A percentile compares a stretch with the other conserved stretches of the same genome.
Conservation (phyloP, 2,329 filamentous ascomycete genomes). For the Claviceps monticola region DNA sequence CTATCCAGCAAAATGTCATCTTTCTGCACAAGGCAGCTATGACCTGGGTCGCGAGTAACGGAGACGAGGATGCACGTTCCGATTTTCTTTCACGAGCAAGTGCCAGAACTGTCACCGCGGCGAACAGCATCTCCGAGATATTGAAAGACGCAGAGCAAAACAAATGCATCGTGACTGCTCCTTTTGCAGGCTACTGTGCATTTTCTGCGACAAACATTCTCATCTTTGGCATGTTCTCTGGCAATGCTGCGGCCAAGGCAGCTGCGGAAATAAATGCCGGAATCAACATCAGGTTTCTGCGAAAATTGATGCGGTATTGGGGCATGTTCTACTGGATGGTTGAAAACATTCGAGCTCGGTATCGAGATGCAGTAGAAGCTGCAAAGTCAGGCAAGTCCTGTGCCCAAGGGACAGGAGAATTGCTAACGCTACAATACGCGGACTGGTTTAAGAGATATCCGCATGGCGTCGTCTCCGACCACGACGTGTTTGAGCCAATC, state of each 20-base stretch:
- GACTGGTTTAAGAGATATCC: slow-evolving; percentile 97
- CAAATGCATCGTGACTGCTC: slow-evolving; percentile 63
- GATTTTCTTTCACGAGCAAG: slow-evolving; percentile 65
- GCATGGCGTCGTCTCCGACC: slow-evolving; percentile 64
- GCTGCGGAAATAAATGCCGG: slow-evolving; percentile 73
- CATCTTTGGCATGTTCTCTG: slow-evolving; percentile 80
- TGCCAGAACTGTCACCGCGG: slow-evolving; percentile 65
- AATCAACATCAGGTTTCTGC: slow-evolving; percentile 78
- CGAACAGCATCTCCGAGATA: slow-evolving; percentile 73
- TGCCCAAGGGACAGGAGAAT: slow-evolving; percentile 32
- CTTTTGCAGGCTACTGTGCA: slow-evolving; percentile 88
- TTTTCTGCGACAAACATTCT: slow-evolving; percentile 93
- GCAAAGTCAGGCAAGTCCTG: slow-evolving; percentile 49
- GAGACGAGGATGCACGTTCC: slow-evolving; percentile 57
- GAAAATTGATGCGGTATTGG: slow-evolving; percentile 95
- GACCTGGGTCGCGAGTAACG: slow-evolving; percentile 50
- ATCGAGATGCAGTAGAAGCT: slow-evolving; percentile 73
- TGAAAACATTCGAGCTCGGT: slow-evolving; percentile 81
- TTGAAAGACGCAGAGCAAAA: slow-evolving; percentile 62
- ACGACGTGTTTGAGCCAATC: slow-evolving; percentile 69
- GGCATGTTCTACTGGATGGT: slow-evolving; percentile 97
- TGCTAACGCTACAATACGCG: slow-evolving; percentile 79
- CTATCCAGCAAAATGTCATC: slow-evolving; percentile 76
- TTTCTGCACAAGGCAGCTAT: slow-evolving; percentile 85
- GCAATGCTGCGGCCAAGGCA: slow-evolving; percentile 60